Base-by-base conservation (phyloP, 2,329 filamentous ascomycete genomes). In the Uncinocarpus reesii region DNA sequence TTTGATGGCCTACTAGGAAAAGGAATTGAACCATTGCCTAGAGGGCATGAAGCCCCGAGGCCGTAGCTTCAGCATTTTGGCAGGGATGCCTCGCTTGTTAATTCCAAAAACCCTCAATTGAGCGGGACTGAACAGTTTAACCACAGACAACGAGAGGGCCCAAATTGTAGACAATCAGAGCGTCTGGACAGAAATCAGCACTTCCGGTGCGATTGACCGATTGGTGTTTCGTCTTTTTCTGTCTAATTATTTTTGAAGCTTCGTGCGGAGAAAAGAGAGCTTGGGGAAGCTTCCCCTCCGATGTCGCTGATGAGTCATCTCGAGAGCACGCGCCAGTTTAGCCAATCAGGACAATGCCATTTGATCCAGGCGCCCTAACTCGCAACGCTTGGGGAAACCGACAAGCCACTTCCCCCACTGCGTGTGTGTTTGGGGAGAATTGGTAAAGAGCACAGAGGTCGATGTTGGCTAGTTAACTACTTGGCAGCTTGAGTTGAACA, bases 51-150 rank as follows among this genome's bases (percentile, higher is more conserved):
- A 43, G 21, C 47, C 49, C 40, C 36, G 29, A 37, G 51, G 28
- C 20, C 47, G 47, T 29, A 52, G 15, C 13, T 50, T 49, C 29
- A 55, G 49, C 53, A 55, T 55, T 34, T 29, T 34, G 20, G 36
- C 20, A 13, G 13, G 21, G 18, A 21, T 40, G 36, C 36, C 20
- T 42, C 21, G n/a, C 24, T 29, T 32, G 40, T 15, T 11, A n/a
- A 11, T 24, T n/a, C 36, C 8, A 20, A 20, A 40, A 26, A n/a
- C 6, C 11, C 20, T 15, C 21, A 20, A 24, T 1, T 15, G 21
- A 13, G 2, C 36, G 7, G 7, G 28, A 31, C 7, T 11, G 13
- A 34, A 34, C 31, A 34, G 31, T 15, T 34, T 15, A 4, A n/a
- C 10, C 31, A 34, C 31, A 4, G 13, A n/a, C n/a, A n/a, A n/a